Conservation (phyloP, 768 basidiomycete genomes). For the Boletus pseudo-olivaceus region DNA sequence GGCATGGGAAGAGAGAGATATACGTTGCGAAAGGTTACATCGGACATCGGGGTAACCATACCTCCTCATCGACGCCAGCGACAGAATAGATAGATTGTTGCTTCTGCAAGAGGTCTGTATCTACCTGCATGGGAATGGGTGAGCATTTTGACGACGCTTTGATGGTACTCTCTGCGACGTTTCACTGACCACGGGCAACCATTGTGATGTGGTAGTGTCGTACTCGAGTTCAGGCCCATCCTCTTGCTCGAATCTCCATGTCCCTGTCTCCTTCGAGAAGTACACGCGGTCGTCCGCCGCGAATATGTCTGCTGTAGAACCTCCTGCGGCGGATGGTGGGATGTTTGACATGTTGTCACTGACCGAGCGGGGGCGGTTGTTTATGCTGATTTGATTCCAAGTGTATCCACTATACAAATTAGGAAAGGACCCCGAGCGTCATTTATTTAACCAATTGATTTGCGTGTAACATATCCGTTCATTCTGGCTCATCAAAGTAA, state of each 20-base stretch:
- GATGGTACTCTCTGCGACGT: not conserved
- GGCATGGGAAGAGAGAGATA: conserved; percentile 17
- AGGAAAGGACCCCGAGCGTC: conserved; percentile 3
- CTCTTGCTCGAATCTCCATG: conserved; percentile 89
- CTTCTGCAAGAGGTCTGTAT: conserved; percentile 79
- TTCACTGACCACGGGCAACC: conserved; percentile 78
- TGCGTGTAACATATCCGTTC: not conserved
- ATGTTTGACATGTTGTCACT: conserved; percentile 21
- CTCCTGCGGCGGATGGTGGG: conserved; percentile 48
- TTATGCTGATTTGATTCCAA: conserved; percentile 39
- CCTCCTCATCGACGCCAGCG: conserved; percentile 90
- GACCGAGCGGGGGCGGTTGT: conserved; percentile 21
- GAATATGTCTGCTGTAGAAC: conserved; percentile 59
- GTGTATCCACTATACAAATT: not conserved
- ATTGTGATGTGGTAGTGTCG: conserved; percentile 67
- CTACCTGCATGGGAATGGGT: conserved; percentile 50
- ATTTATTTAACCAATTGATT: no score
- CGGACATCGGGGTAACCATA: conserved; percentile 37
- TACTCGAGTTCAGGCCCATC: conserved; percentile 92
- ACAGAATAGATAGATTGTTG: conserved; percentile 97
- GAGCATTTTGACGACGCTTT: not conserved
- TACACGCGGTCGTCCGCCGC: conserved; percentile 79
- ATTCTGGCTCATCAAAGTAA: conserved; percentile 11
- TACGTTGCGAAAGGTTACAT: conserved; percentile 19
- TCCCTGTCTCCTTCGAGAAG: conserved; percentile 67